phyloP scores from a whole-genome alignment of 2,329 filamentous ascomycete genomes.

The Xylaria sp. region DNA sequence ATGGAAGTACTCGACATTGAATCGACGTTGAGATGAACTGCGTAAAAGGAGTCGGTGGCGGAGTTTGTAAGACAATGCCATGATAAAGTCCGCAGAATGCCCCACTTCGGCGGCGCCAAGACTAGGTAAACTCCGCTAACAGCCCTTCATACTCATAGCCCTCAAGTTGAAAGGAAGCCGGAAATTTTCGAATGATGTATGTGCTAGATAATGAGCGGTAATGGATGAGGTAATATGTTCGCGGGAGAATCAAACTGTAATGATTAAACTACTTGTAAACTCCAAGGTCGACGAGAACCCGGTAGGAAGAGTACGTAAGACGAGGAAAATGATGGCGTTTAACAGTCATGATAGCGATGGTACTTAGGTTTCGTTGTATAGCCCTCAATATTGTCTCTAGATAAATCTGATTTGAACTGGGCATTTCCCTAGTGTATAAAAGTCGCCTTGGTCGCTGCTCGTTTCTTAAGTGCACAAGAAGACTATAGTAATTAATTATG shows the following conservation, averaged over 20 bases:
- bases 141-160: too few species aligned
- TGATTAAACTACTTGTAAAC: not conserved
- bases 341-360: not conserved
- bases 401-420: not conserved
- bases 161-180: too few species aligned
- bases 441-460: not conserved
- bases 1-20: not conserved
- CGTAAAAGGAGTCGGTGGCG: constrained; percentile 22
- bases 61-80: constrained; percentile 18
- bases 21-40: not conserved
- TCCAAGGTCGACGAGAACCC: not conserved
- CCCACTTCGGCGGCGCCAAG: constrained; percentile 35
- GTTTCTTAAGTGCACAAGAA: not conserved
- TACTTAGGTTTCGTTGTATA: not conserved
- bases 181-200: too few species aligned
- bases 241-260: not conserved
- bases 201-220: too few species aligned
- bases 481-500: not conserved
- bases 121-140: constrained; percentile 27
- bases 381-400: not conserved
- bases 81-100: constrained; percentile 29
- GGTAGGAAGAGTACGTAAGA: not conserved
- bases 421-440: not conserved
- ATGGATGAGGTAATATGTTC: not conserved
- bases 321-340: not conserved